Evolutionary conservation across 192 early-diverging fungal genomes (phyloP).

Genomic region (Cetraspora pellucida): DNA sequence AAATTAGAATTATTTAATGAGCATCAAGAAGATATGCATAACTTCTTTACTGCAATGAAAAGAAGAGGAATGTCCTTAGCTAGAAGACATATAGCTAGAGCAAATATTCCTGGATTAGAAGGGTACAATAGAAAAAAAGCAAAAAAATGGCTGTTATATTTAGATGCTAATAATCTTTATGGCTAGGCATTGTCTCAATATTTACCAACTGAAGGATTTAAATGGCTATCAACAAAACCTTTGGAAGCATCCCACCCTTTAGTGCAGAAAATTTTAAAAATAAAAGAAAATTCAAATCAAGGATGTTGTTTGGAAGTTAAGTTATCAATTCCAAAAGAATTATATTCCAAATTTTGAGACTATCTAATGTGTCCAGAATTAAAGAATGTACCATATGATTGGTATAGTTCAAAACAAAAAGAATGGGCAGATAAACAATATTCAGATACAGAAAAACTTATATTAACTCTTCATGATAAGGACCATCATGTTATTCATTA

Average conservation of each 20-base stretch:
- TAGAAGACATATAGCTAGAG: neutral
- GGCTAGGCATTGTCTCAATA: slow-evolving; percentile 21
- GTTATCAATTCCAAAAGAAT: slow-evolving; percentile 28
- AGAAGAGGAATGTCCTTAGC: slow-evolving; percentile 20
- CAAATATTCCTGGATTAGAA: slow-evolving; percentile 19
- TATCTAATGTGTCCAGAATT: slow-evolving; percentile 23
- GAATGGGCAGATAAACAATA: neutral
- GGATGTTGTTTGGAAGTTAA: slow-evolving; percentile 30
- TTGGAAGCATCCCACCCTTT: neutral
- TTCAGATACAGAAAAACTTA: slow-evolving; percentile 25
- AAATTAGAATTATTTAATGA: slow-evolving; percentile 20
- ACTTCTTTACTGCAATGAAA: neutral
- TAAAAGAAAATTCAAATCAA: slow-evolving; percentile 12
- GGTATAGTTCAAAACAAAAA: neutral
- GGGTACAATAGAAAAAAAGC: neutral
- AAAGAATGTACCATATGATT: slow-evolving; percentile 21
- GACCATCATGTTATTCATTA: slow-evolving; percentile 21
- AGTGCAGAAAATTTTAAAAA: slow-evolving; percentile 13
- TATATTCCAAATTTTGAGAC: neutral
- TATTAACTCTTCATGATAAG: slow-evolving; percentile 4
- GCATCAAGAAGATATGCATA: slow-evolving; percentile 21
- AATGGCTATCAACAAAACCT: slow-evolving; percentile 2
- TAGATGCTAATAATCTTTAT: slow-evolving; percentile 16
- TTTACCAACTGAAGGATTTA: slow-evolving; percentile 14
- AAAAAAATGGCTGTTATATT: neutral